phyloP scores from a whole-genome alignment of 2,329 filamentous ascomycete species.

The Aureobasidium namibiae region DNA sequence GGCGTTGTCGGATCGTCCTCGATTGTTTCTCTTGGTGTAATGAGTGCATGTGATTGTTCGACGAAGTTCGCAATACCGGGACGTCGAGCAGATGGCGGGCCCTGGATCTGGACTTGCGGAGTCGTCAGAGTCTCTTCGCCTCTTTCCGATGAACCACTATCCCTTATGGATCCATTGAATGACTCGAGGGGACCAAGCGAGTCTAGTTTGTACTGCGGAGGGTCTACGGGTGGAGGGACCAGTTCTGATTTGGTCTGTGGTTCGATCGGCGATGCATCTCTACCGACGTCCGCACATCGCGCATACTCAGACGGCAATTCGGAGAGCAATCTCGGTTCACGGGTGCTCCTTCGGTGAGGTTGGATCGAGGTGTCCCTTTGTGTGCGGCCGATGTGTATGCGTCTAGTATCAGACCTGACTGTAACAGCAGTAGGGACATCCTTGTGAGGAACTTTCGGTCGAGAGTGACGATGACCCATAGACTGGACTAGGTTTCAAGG shows the following conservation, averaged over 20 bases:
- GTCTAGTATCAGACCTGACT: background rate
- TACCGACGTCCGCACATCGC: too few relatives aligned
- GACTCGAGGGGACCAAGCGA: background rate
- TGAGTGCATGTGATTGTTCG: background rate
- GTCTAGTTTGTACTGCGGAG: background rate
- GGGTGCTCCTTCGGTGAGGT: background rate
- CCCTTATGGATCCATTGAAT: background rate
- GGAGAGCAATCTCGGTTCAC: too few relatives aligned
- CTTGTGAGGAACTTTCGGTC: background rate
- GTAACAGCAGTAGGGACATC: too few relatives aligned
- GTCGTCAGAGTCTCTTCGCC: background rate
- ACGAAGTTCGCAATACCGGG: too few relatives aligned
- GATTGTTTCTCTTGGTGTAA: background rate
- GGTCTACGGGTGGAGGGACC: background rate
- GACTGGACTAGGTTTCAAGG: background rate
- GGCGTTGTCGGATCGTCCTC: too few relatives aligned
- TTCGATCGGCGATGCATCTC: too few relatives aligned
- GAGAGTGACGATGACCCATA: background rate
- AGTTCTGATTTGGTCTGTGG: too few relatives aligned
- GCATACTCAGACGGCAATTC: too few relatives aligned
- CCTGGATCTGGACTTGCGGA: background rate
- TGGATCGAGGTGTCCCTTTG: background rate
- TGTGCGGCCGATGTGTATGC: background rate
- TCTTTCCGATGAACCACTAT: background rate
- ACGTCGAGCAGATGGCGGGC: background rate